phyloP scores from a whole-genome alignment of 1,284 basidiomycete genomes.

The Cryptococcus jaspeensis region DNA sequence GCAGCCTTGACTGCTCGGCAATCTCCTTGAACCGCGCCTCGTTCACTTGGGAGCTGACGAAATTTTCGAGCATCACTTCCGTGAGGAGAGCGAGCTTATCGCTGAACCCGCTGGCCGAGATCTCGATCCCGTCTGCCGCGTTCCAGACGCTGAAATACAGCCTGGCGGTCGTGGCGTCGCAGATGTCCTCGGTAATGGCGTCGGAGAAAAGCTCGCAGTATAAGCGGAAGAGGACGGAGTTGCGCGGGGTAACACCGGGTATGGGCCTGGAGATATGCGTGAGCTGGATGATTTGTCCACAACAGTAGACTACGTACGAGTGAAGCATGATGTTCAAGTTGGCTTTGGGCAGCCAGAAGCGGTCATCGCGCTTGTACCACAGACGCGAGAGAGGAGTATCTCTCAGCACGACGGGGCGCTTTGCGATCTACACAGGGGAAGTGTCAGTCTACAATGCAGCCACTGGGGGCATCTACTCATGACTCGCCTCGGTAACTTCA shows the following conservation, averaged over 20 bases:
- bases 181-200: conserved; percentile 83
- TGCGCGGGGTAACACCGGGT: conserved; percentile 47
- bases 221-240: conserved; percentile 54
- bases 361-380: conserved; percentile 96
- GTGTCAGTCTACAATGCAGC: background rate
- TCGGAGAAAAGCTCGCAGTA: conserved; percentile 85
- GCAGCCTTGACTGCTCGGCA: conserved; percentile 63
- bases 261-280: conserved; percentile 34
- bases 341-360: conserved; percentile 89
- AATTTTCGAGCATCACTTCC: conserved; percentile 70
- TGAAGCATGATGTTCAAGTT: conserved; percentile 46
- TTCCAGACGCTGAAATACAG: conserved; percentile 72
- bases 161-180: conserved; percentile 90
- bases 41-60: conserved; percentile 68
- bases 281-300: background rate
- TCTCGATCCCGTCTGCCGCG: conserved; percentile 66
- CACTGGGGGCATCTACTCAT: background rate
- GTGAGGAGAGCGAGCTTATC: conserved; percentile 84
- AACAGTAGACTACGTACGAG: conserved; percentile 24
- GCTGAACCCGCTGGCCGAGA: conserved; percentile 84
- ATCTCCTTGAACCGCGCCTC: conserved; percentile 74
- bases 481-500: conserved; percentile 60
- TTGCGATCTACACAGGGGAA: conserved; percentile 40
- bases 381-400: conserved; percentile 69
- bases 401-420: conserved; percentile 71